Percentiles rank a stretch among this genome's conserved stretches.
These are phyloP conservation scores for Mucuna pruriens DNA, from an alignment of 306 rosid species.

Conservation along the genomic window DNA sequence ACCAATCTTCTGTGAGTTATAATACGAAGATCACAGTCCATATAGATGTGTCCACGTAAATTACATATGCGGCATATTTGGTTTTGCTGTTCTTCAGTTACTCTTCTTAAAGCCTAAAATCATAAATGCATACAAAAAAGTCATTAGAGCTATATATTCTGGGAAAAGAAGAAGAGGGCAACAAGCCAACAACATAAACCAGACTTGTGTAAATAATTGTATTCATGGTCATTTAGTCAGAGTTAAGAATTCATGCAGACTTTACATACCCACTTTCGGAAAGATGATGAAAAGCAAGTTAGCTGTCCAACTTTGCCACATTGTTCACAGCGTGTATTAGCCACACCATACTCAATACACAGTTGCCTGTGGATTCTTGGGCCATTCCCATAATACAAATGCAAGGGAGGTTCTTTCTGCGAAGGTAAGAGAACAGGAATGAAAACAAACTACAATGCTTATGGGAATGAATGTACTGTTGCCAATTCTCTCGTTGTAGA, in stretches of 20 bases:
- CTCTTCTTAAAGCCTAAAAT: conserved; percentile 28
- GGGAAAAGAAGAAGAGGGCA: not conserved
- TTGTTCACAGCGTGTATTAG: not conserved
- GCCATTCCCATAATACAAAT: conserved; percentile 28
- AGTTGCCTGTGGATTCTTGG: not conserved
- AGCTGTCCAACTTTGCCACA: conserved; percentile 26
- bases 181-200: not conserved
- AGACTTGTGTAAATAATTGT: not conserved
- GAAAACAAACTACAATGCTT: not conserved
- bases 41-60: not conserved
- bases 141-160: not conserved
- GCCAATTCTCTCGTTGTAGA: too few relatives aligned
- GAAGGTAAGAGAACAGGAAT: not conserved
- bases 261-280: conserved; percentile 34
- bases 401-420: conserved; percentile 23
- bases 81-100: conserved; percentile 13
- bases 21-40: not conserved
- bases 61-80: not conserved
- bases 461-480: too few relatives aligned
- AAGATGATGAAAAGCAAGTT: conserved; percentile 28
- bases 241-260: not conserved
- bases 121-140: not conserved
- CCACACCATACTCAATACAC: not conserved
- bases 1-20: not conserved
- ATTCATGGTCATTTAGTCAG: not conserved